phyloP scores from a whole-genome alignment of 768 basidiomycete genomes.

The Gautieria morchelliformis region DNA sequence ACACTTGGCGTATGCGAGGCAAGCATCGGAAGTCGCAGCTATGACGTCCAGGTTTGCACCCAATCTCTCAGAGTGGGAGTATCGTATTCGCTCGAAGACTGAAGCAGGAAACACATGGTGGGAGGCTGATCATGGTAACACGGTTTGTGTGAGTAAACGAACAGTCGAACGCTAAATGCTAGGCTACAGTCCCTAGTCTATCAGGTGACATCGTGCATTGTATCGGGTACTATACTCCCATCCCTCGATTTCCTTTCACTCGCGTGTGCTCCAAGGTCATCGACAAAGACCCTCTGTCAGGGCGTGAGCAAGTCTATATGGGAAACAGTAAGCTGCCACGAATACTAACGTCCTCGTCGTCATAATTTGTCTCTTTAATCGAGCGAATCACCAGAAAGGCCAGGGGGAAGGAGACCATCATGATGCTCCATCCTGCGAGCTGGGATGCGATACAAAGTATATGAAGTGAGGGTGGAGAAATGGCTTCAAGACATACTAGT shows the following conservation, averaged over 20 bases:
- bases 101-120: too few relatives aligned
- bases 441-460: not conserved
- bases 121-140: too few relatives aligned
- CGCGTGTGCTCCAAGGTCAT: not conserved
- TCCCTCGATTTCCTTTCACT: not conserved
- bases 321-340: not conserved
- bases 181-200: too few relatives aligned
- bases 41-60: too few relatives aligned
- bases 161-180: too few relatives aligned
- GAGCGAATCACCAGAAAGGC: constrained; percentile 24
- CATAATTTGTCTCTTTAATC: constrained; percentile 30
- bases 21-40: too few relatives aligned
- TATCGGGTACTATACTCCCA: too few relatives aligned
- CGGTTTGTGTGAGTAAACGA: too few relatives aligned
- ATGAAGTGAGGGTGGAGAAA: not conserved
- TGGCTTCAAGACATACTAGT: constrained; percentile 13
- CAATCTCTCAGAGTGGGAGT: not conserved
- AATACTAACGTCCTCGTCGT: constrained; percentile 20
- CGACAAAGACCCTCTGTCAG: constrained; percentile 5
- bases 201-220: too few relatives aligned
- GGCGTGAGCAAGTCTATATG: not conserved
- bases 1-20: too few relatives aligned
- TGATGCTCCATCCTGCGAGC: constrained; percentile 26
- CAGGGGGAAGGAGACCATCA: constrained; percentile 27
- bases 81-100: too few relatives aligned